Evolutionary conservation across 2,329 filamentous ascomycete species (phyloP).

Genomic region (Aureobasidium sp.): DNA sequence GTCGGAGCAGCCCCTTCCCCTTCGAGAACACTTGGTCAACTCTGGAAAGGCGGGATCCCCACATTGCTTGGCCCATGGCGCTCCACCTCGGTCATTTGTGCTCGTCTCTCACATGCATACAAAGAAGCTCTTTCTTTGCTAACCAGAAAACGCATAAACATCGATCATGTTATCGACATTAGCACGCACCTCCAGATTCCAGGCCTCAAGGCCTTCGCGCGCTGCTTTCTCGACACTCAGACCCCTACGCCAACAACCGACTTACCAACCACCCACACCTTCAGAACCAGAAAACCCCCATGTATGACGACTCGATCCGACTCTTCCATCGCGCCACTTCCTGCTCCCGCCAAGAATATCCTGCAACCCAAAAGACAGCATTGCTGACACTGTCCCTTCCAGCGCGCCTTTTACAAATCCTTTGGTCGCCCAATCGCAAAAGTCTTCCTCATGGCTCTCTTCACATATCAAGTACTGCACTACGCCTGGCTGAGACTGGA

Average conservation of each 20-base stretch:
- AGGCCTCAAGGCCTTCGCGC: background rate
- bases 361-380: background rate
- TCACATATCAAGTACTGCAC: slow-evolving; percentile 71
- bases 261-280: slow-evolving; percentile 10
- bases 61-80: background rate
- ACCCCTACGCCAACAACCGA: background rate
- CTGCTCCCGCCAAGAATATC: background rate
- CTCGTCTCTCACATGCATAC: background rate
- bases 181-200: background rate
- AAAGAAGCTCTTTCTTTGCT: background rate
- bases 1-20: background rate
- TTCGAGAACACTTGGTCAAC: slow-evolving; percentile 8
- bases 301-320: background rate
- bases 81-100: background rate
- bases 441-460: slow-evolving; percentile 63
- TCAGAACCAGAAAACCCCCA: slow-evolving; percentile 9
- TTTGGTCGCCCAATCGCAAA: slow-evolving; percentile 68
- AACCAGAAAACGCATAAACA: background rate
- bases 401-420: slow-evolving; percentile 64
- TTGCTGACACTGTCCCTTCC: background rate
- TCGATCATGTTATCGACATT: background rate
- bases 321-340: background rate
- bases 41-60: background rate
- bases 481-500: slow-evolving; percentile 68
- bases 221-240: background rate